Conservation (phyloP, 805 yeast genomes). For the Sungouiozyma ichnusensis region DNA sequence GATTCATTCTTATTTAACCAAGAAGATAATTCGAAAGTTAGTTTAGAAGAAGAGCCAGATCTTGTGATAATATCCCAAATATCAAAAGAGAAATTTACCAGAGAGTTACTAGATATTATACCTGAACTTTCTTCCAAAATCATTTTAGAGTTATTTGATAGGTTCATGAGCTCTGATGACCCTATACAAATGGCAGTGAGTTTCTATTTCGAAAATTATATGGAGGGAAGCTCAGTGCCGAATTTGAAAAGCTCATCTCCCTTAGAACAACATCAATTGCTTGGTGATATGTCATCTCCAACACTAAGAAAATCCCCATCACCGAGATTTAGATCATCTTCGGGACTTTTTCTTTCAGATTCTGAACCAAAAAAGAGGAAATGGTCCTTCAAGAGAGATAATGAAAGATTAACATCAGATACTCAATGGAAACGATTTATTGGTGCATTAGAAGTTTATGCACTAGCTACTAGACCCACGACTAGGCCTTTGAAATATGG, state of each 20-base stretch:
- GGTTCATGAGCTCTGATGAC: constrained; percentile 20
- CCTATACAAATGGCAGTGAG: constrained; percentile 32
- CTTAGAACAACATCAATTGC: neutral
- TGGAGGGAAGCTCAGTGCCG: neutral
- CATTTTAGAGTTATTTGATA: constrained; percentile 18
- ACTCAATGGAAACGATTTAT: constrained; percentile 37
- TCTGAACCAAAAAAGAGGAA: constrained; percentile 4
- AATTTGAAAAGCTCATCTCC: neutral
- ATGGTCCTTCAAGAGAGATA: constrained; percentile 1
- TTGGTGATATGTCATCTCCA: neutral
- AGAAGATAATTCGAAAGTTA: neutral
- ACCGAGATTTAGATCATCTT: neutral
- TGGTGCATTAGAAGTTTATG: constrained; percentile 50
- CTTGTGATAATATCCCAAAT: neutral
- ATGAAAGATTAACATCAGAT: constrained; percentile 9
- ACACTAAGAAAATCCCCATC: neutral
- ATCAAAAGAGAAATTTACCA: constrained; percentile 18
- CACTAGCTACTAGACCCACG: constrained; percentile 66
- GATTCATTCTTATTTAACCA: constrained; percentile 15
- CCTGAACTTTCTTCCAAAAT: constrained; percentile 22
- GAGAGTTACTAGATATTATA: constrained; percentile 29
- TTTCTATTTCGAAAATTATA: constrained; percentile 30
- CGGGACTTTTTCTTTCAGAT: neutral
- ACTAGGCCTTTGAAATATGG: constrained; percentile 35
- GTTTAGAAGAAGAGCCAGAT: constrained; percentile 3